Evolutionary conservation across 2,329 filamentous ascomycete genomes (phyloP), one percentile per base, ranked within the genome.

Genomic region (Neonectria punicea): DNA sequence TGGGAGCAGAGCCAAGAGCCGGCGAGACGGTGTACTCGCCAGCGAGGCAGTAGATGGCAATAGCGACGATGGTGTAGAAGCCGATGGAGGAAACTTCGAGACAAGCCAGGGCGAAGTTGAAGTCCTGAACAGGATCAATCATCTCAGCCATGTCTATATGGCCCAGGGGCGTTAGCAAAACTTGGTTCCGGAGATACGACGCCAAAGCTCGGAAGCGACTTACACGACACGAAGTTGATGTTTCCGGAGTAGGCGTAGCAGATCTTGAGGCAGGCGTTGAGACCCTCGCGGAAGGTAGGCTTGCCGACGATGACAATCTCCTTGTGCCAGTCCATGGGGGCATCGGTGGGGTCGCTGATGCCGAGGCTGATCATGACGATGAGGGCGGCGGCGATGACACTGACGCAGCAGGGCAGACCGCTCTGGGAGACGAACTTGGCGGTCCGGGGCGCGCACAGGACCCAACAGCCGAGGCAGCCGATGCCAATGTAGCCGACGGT

Each of bases 401-500:
- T 73, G n/a, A 80, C 70, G 18, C 75, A 76, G 53, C 70, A 77
- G 22, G 76, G 76, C 39, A 79, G 68, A 10, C 77, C 78, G 2
- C 74, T 72, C 53, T 75, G 69, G 41, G 73, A 66, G 41, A 76
- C 72, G 44, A 80, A 78, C 63, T 77, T 83, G 78, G 92, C 92
- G 0, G 90, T 92, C 54, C 90, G 84, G 1, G 90, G 90, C 34
- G 92, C 82, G 6, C 90, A 92, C 70, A 86, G 89, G 30, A 88
- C 65, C 76, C 85, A 92, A 18, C 87, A 90, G 63, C 89, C 82
- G 28, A 90, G 77, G 8, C 89, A 89, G 6, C 87, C 85, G 59
- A 92, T 84, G 18, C 87, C 85, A 18, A 87, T 86, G 76, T 91
- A 93, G 39, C 83, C 85, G 61, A 92, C 86, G 1, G 90, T 92